Evolutionary conservation across 179 eudicot genomes (phyloP).

Genomic region (Carnegiea gigantea): DNA sequence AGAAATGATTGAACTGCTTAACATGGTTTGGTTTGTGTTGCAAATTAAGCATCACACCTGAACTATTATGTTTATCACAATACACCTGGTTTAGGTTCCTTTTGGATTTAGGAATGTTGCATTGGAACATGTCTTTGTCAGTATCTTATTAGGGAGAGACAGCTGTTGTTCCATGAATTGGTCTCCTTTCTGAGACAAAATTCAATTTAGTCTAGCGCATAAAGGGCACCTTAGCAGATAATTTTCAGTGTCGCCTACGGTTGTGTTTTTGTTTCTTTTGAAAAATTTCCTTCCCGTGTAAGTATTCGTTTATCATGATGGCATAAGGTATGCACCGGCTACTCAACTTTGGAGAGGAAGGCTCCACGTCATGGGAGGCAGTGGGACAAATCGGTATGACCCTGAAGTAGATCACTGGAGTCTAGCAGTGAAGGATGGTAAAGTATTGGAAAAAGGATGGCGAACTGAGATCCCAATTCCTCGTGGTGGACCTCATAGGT

Average conservation of each 20-base stretch:
- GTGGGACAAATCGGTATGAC: slow-evolving; percentile 75
- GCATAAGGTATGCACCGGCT: slow-evolving; percentile 90
- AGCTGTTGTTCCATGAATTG: neutral
- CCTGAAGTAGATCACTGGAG: slow-evolving; percentile 98
- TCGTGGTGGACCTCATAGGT: slow-evolving; percentile 99
- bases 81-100: neutral
- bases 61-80: neutral
- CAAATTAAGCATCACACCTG: neutral
- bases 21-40: neutral
- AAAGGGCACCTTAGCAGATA: neutral
- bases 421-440: slow-evolving; percentile 90
- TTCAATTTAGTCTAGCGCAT: neutral
- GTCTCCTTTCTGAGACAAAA: neutral
- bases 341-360: slow-evolving; percentile 98
- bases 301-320: slow-evolving; percentile 9
- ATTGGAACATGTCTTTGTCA: neutral
- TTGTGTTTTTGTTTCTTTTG: neutral
- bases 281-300: neutral
- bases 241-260: neutral
- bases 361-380: slow-evolving; percentile 99
- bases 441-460: slow-evolving; percentile 88
- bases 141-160: neutral
- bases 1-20: neutral
- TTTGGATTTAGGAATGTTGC: neutral
- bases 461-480: slow-evolving; percentile 87